phyloP scores from a whole-genome alignment of 2,329 filamentous ascomycete genomes.

The Microdochium trichocladiopsis region DNA sequence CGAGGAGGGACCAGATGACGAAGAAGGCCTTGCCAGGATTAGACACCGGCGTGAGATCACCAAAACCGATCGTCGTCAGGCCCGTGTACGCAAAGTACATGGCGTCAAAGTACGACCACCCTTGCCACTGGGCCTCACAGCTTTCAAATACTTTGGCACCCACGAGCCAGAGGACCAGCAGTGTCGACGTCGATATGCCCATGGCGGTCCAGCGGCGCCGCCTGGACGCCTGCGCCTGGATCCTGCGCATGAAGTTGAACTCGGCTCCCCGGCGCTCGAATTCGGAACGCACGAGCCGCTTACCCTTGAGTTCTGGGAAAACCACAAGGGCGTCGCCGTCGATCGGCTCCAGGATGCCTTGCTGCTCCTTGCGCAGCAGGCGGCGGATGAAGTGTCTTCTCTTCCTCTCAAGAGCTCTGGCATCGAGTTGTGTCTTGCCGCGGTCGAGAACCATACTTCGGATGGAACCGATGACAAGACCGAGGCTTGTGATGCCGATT shows the following conservation, averaged over 20 bases:
- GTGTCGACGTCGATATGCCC: slow-evolving; percentile 58
- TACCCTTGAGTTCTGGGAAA: slow-evolving; percentile 7
- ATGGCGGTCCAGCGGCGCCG: slow-evolving; percentile 72
- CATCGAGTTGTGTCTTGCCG: slow-evolving; percentile 44
- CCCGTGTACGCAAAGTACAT: slow-evolving; percentile 84
- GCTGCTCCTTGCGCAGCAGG: slow-evolving; percentile 36
- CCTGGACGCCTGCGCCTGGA: slow-evolving; percentile 58
- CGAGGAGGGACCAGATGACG: slow-evolving; percentile 85
- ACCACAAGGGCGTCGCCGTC: slow-evolving; percentile 10
- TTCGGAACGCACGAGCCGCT: slow-evolving; percentile 27
- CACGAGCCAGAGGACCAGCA: slow-evolving; percentile 70
- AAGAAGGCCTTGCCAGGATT: slow-evolving; percentile 80
- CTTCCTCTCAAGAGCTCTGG: slow-evolving; percentile 53
- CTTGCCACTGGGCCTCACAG: slow-evolving; percentile 44
- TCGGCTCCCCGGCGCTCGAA: slow-evolving; percentile 59
- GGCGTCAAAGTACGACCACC: slow-evolving; percentile 69
- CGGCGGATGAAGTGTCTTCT: slow-evolving; percentile 38
- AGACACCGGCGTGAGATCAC: slow-evolving; percentile 69
- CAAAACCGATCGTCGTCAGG: slow-evolving; percentile 81
- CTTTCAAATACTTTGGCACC: slow-evolving; percentile 68
- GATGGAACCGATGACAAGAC: slow-evolving; percentile 76
- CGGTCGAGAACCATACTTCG: slow-evolving; percentile 57
- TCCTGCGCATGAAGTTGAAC: slow-evolving; percentile 74
- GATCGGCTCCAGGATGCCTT: slow-evolving; percentile 43
- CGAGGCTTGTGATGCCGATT: slow-evolving; percentile 75